Evolutionary conservation across 139 green algal genomes (phyloP).

Genomic region (Zygnema cylindricum): DNA sequence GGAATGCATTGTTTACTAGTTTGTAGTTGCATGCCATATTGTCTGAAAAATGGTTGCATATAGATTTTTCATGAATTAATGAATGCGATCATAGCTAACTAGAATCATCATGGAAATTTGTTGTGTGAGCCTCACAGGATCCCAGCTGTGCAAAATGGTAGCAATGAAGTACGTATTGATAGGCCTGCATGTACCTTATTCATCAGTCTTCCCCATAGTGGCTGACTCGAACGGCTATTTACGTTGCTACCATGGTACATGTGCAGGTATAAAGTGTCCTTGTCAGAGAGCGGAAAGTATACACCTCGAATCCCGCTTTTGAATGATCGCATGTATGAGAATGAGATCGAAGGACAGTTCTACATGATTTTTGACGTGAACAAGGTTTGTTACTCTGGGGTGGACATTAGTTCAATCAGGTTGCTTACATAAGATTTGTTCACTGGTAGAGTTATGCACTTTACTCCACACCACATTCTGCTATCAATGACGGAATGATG

Average conservation of each 20-base stretch:
- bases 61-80: background rate
- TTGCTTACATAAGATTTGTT: too few species aligned
- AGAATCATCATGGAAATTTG: too few species aligned
- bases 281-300: conserved; percentile 79
- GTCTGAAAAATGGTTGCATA: conserved; percentile 1
- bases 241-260: too few species aligned
- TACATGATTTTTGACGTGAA: conserved; percentile 76
- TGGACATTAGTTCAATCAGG: too few species aligned
- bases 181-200: too few species aligned
- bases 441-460: too few species aligned
- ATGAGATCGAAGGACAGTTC: conserved; percentile 77
- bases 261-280: conserved; percentile 79
- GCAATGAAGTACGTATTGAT: background rate
- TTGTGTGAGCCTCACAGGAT: too few species aligned
- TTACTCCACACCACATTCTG: too few species aligned
- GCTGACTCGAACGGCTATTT: too few species aligned
- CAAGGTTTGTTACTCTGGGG: conserved; percentile 64
- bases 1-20: background rate
- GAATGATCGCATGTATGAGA: conserved; percentile 74
- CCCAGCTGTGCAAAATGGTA: background rate
- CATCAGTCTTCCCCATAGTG: too few species aligned
- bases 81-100: background rate
- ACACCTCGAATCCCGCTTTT: conserved; percentile 70
- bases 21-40: background rate
- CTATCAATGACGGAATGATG: too few species aligned